Percentiles rank a stretch among this genome's conserved stretches.
Conservation (phyloP, 306 rosid species). For the Dryas alaskensis region DNA sequence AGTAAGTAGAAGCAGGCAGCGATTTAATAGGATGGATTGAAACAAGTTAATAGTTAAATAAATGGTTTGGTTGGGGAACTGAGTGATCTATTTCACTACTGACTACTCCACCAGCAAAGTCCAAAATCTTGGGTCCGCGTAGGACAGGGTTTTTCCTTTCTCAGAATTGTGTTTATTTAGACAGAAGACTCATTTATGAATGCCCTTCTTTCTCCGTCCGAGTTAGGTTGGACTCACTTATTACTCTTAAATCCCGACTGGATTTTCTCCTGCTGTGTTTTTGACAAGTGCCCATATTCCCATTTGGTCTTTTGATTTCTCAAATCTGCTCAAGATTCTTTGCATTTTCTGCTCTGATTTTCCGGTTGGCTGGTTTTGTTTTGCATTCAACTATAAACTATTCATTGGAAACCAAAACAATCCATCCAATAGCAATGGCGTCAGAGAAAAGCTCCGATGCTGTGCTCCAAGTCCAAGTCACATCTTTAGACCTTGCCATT, state of each 20-base stretch:
- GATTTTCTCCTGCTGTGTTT: neutral
- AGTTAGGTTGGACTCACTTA: constrained; percentile 7
- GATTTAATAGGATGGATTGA: too few species aligned
- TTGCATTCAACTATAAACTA: neutral
- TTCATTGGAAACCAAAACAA: neutral
- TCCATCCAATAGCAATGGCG: constrained; percentile 3
- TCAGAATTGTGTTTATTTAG: neutral
- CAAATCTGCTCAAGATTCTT: neutral
- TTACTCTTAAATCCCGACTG: neutral
- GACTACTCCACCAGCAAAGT: neutral
- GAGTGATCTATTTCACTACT: too few species aligned
- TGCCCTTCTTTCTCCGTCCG: neutral
- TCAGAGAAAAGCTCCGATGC: constrained; percentile 25
- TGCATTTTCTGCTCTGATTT: neutral
- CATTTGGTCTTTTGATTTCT: neutral
- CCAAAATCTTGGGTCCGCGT: neutral
- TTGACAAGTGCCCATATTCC: neutral
- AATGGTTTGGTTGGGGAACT: too few species aligned
- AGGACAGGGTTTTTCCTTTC: neutral
- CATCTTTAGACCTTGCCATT: constrained; percentile 14
- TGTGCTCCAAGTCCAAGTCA: constrained; percentile 7
- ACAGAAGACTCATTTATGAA: neutral
- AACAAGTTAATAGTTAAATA: too few species aligned
- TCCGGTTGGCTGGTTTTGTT: neutral
- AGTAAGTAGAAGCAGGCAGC: too few species aligned